phyloP scores from a whole-genome alignment of 768 basidiomycete genomes.

The Kwoniella sp. region DNA sequence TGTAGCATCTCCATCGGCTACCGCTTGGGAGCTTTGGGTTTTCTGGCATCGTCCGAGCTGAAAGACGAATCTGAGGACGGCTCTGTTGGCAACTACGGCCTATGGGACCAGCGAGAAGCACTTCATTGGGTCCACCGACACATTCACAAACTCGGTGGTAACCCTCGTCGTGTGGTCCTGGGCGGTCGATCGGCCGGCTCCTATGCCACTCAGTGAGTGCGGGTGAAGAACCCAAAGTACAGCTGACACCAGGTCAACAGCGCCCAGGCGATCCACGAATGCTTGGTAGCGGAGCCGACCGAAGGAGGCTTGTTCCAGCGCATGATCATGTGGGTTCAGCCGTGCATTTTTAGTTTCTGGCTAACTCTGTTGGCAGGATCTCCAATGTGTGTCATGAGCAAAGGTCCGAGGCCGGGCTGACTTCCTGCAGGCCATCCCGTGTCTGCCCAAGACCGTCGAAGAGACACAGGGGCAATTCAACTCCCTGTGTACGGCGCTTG shows the following conservation, averaged over 20 bases:
- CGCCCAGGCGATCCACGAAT: slow-evolving; percentile 4
- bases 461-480: slow-evolving; percentile 16
- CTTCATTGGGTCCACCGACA: slow-evolving; percentile 16
- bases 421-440: slow-evolving; percentile 11
- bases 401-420: too few species aligned
- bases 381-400: not conserved
- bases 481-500: slow-evolving; percentile 5
- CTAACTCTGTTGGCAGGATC: not conserved
- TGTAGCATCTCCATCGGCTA: slow-evolving; percentile 11
- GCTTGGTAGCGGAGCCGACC: slow-evolving; percentile 1
- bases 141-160: slow-evolving; percentile 14
- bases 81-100: slow-evolving; percentile 19
- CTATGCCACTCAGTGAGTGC: slow-evolving; percentile 7
- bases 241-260: not conserved
- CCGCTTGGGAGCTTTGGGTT: slow-evolving; percentile 15
- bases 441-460: slow-evolving; percentile 17
- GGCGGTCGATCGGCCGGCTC: slow-evolving; percentile 19
- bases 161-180: slow-evolving; percentile 9
- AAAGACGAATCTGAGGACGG: slow-evolving; percentile 13
- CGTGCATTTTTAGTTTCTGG: not conserved
- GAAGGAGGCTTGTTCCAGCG: slow-evolving; percentile 3
- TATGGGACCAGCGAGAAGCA: slow-evolving; percentile 17
- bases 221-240: too few species aligned
- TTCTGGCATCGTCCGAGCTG: slow-evolving; percentile 15
- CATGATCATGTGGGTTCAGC: slow-evolving; percentile 7